phyloP scores from a whole-genome alignment of 805 yeast genomes.

The Ogataea trehaloabstinens region DNA sequence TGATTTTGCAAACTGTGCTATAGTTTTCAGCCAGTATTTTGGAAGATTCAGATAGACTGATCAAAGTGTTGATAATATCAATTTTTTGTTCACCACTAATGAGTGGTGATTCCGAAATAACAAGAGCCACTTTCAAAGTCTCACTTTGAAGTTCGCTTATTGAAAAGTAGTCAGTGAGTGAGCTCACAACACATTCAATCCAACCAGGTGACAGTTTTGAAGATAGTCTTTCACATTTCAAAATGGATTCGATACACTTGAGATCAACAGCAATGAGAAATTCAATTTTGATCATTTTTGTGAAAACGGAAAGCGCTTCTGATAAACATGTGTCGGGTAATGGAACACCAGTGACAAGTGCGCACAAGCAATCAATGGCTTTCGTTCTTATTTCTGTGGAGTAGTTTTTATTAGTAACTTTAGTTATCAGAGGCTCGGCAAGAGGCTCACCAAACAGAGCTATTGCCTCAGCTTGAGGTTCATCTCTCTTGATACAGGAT shows the following conservation, averaged over 20 bases:
- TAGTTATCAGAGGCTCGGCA: slow-evolving; percentile 20
- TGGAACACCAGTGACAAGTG: slow-evolving; percentile 15
- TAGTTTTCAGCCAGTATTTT: slow-evolving; percentile 14
- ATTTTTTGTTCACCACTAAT: slow-evolving; percentile 8
- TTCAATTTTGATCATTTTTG: slow-evolving; percentile 27
- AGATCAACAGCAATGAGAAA: slow-evolving; percentile 26
- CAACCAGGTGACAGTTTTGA: slow-evolving; percentile 16
- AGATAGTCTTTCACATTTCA: slow-evolving; percentile 8
- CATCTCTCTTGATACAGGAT: slow-evolving; percentile 9
- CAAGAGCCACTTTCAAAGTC: slow-evolving; percentile 16
- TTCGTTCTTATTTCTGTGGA: slow-evolving; percentile 33
- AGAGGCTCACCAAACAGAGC: slow-evolving; percentile 5
- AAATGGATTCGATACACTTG: slow-evolving; percentile 19
- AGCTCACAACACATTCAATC: slow-evolving; percentile 17
- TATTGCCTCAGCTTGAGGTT: slow-evolving; percentile 3
- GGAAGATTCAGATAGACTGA: slow-evolving; percentile 7
- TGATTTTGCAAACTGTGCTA: slow-evolving; percentile 8
- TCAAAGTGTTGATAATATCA: slow-evolving; percentile 6
- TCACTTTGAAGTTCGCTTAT: slow-evolving; percentile 19
- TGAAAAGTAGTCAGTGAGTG: slow-evolving; percentile 18
- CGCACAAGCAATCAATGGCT: slow-evolving; percentile 23
- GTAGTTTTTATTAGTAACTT: slow-evolving; percentile 28
- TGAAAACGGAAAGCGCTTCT: slow-evolving; percentile 18
- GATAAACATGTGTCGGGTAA: slow-evolving; percentile 2
- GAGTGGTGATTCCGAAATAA: slow-evolving; percentile 5